Evolutionary conservation across 108 stramenopile genomes (phyloP), one percentile per base, ranked within the genome.

Genomic region (Conticribra weissflogii): DNA sequence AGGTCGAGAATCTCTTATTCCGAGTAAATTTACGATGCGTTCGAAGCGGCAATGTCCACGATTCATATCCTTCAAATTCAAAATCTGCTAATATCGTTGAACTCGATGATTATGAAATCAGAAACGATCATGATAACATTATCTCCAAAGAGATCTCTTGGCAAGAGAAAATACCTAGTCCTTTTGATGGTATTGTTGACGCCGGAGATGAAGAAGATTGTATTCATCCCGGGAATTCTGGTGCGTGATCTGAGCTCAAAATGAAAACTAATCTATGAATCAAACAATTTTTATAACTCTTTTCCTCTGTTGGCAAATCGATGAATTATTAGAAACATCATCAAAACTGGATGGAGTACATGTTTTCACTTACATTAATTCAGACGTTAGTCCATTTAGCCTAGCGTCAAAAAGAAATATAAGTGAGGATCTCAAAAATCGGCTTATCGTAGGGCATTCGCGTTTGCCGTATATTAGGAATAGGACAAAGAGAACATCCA

Each of bases 361-460:
- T 29, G 59, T 69, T 32, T 69, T 58, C 57, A 69, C 68, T 19
- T 69, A 59, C 28, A 69, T 57, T 14, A 28, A 59, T 15, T 55
- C 56, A 18, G 67, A 68, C 27, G 31, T 31, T n/a, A 36, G 28
- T 48, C 30, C 46, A 48, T 41, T 12, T 41, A 12, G 36, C 5
- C 8, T 12, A 12, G 8, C 12, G 12, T 41, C 36, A 12, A 12
- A 5, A 5, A 28, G 7, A 14, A 46, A 48, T 19, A 41, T n/a
- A 3, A 24, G 27, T 14, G 58, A 68, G 33, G 21, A 31, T 16
- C 17, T 34, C n/a, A 0, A 28, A 15, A 17, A 33, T 34, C 9
- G 18, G 16, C 16, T 29, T 16, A 23, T 15, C 15, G 44, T 54
- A 30, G 3, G 33, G 27, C 27, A 50, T 24, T 47, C 32, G 1